These are phyloP conservation scores for Kluyveromyces aestuarii DNA, from an alignment of 805 yeast species.

Conservation along the genomic window DNA sequence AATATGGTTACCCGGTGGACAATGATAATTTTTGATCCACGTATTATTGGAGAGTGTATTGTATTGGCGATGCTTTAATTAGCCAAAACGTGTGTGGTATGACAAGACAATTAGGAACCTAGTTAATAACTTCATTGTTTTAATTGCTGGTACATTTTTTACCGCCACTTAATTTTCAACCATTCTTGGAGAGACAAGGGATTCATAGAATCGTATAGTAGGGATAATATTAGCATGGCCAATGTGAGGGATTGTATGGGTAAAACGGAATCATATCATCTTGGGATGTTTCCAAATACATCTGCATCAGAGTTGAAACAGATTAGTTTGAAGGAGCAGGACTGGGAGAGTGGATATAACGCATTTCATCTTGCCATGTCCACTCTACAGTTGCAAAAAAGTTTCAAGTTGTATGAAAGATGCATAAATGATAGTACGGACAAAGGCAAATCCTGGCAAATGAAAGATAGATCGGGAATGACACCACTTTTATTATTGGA, in stretches of 20 bases:
- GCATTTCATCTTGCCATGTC: slow-evolving; percentile 57
- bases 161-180: neutral
- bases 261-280: slow-evolving; percentile 1
- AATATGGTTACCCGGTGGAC: neutral
- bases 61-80: too few relatives aligned
- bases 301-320: slow-evolving; percentile 11
- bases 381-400: slow-evolving; percentile 15
- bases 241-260: slow-evolving; percentile 4
- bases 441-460: slow-evolving; percentile 26
- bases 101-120: neutral
- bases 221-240: slow-evolving; percentile 1
- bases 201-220: neutral
- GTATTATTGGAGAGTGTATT: too few relatives aligned
- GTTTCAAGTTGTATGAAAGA: slow-evolving; percentile 19
- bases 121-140: neutral
- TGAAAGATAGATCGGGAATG: slow-evolving; percentile 60
- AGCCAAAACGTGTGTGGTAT: too few relatives aligned
- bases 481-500: slow-evolving; percentile 38
- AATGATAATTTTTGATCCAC: too few relatives aligned
- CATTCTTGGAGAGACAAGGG: neutral
- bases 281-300: slow-evolving; percentile 2
- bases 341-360: slow-evolving; percentile 76
- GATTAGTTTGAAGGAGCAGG: slow-evolving; percentile 37
- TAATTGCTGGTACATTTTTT: too few relatives aligned
- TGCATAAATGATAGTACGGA: slow-evolving; percentile 12